Conservation (phyloP, 2,329 filamentous ascomycete genomes). For the Aspergillus niger region DNA sequence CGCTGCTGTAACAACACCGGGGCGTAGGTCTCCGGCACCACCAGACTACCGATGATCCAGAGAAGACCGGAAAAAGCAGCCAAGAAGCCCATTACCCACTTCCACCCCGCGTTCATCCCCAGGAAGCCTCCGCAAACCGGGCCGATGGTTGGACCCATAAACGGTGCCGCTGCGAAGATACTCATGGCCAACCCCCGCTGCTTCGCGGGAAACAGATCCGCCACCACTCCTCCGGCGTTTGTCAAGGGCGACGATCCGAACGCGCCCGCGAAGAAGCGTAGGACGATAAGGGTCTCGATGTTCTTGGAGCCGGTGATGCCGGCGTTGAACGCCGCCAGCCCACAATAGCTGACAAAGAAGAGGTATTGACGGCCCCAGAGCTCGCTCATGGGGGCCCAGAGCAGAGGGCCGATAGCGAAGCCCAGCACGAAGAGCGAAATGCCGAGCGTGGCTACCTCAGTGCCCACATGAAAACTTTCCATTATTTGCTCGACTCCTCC, state of each 20-base stretch:
- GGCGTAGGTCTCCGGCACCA: slow-evolving; percentile 1
- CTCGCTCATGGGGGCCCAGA: slow-evolving; percentile 44
- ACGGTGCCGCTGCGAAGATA: slow-evolving; percentile 66
- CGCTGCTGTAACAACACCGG: not conserved
- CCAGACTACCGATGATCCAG: slow-evolving; percentile 35
- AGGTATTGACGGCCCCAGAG: slow-evolving; percentile 36
- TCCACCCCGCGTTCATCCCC: slow-evolving; percentile 62
- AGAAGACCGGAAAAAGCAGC: slow-evolving; percentile 62
- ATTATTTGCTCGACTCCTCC: slow-evolving; percentile 40
- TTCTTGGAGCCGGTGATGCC: slow-evolving; percentile 53
- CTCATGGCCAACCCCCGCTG: slow-evolving; percentile 59
- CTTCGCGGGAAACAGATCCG: slow-evolving; percentile 56
- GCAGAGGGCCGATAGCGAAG: slow-evolving; percentile 47
- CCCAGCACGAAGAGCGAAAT: slow-evolving; percentile 48
- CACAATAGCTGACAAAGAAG: slow-evolving; percentile 29
- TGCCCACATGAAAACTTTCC: slow-evolving; percentile 31
- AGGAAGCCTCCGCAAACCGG: slow-evolving; percentile 67
- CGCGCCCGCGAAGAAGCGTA: slow-evolving; percentile 64
- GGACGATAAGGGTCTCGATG: slow-evolving; percentile 60
- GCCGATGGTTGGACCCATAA: slow-evolving; percentile 63
- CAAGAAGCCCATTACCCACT: slow-evolving; percentile 65
- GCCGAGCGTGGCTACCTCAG: slow-evolving; percentile 41
- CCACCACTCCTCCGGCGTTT: slow-evolving; percentile 60
- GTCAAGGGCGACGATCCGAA: slow-evolving; percentile 62
- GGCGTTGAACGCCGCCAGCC: slow-evolving; percentile 63